phyloP scores from a whole-genome alignment of 441 rosid genomes.

The Croton laevigatus region DNA sequence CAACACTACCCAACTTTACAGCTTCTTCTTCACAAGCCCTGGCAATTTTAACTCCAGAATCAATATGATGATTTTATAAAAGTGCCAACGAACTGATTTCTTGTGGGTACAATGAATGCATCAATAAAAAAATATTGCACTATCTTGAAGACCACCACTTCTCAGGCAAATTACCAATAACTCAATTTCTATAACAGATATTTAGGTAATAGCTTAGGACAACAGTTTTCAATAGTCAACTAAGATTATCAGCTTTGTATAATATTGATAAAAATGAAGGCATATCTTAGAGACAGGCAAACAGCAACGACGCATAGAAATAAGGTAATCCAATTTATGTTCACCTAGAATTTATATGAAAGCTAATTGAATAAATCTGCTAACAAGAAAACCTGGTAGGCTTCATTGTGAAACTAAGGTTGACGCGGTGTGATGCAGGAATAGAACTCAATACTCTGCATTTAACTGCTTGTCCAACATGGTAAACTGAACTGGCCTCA shows the following conservation, averaged over 20 bases:
- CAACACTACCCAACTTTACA: slow-evolving; percentile 77
- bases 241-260: background rate
- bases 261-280: background rate
- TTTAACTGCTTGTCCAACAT: slow-evolving; percentile 94
- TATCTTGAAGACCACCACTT: background rate
- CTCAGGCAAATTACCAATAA: background rate
- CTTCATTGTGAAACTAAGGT: slow-evolving; percentile 83
- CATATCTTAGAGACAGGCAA: background rate
- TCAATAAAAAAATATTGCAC: background rate
- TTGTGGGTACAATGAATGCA: slow-evolving; percentile 11
- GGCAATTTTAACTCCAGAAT: slow-evolving; percentile 23
- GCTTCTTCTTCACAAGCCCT: slow-evolving; percentile 76
- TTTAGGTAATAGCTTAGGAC: background rate
- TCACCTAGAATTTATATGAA: background rate
- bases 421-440: slow-evolving; percentile 69
- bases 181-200: background rate
- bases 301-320: background rate
- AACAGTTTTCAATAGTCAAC: background rate
- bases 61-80: slow-evolving; percentile 10
- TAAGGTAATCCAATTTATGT: background rate
- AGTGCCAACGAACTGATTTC: background rate
- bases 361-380: slow-evolving; percentile 13
- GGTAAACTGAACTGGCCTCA: slow-evolving; percentile 68
- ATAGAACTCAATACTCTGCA: slow-evolving; percentile 75
- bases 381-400: slow-evolving; percentile 59